These are phyloP conservation scores for Lentinula aciculospora DNA, from an alignment of 768 basidiomycete genomes.

Conservation along the genomic window DNA sequence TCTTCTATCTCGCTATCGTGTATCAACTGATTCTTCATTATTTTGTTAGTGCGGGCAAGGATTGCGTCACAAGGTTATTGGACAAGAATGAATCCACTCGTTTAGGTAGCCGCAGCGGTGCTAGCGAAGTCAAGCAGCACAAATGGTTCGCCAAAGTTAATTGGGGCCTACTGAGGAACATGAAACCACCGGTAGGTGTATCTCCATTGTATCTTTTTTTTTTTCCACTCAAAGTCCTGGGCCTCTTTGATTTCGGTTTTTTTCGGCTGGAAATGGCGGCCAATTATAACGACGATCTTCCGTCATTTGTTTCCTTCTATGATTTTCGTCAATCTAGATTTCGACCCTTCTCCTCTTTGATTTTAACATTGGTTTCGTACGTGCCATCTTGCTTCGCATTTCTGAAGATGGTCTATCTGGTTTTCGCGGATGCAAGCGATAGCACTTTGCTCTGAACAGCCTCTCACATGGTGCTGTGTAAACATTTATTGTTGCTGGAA, in stretches of 20 bases:
- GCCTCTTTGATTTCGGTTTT: neutral
- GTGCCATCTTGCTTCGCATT: neutral
- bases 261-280: neutral
- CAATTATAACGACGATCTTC: slow-evolving; percentile 1
- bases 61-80: slow-evolving; percentile 78
- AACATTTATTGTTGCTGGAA: neutral
- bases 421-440: neutral
- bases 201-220: slow-evolving; percentile 3
- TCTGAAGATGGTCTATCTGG: neutral
- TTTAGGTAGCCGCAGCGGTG: slow-evolving; percentile 88
- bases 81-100: slow-evolving; percentile 90
- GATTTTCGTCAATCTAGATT: slow-evolving; percentile 8
- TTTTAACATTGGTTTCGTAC: neutral
- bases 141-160: slow-evolving; percentile 97
- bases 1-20: neutral
- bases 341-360: neutral
- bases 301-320: slow-evolving; percentile 1
- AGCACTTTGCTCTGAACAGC: neutral
- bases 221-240: neutral
- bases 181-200: slow-evolving; percentile 80
- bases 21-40: neutral
- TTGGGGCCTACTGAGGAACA: slow-evolving; percentile 94
- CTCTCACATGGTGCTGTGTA: neutral
- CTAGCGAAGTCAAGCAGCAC: slow-evolving; percentile 98
- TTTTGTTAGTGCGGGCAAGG: slow-evolving; percentile 77